Base-by-base conservation (phyloP, 192 early-diverging fungal genomes). In the Ambispora gerdemannii region DNA sequence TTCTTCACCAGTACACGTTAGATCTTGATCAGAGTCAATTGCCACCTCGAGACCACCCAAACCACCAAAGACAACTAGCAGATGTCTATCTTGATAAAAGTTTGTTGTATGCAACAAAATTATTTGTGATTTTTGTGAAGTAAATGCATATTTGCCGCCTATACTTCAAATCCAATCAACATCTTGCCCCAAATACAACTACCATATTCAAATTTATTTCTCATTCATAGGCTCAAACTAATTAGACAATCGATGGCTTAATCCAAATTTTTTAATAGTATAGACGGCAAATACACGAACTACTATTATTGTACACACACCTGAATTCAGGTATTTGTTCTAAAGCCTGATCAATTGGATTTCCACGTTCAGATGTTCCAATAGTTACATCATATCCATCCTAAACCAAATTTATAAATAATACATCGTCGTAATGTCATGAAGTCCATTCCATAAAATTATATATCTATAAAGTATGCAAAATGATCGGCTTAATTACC, bases 21-120 rank as follows among this genome's bases (percentile, higher is more conserved):
- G 63, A 56, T 83, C 80, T 50, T 87, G 79, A 58, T 86, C 87
- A 0, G 82, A 77, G 34, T 91, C 89, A 6, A 90, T 78, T 3
- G 84, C 86, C 8, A 81, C 76, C 51, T 91, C 84, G 22, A 88
- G 70, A 10, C 88, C 89, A n/a, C 76, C 82, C 13, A 86, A 77
- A 11, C 87, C 89, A 47, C 89, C 89, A 81, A 91, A 88, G 22
- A 86, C 83, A 28, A 91, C 70, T 49, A 91, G 63, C 13, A 88
- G 56, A 72, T 89, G 88, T 22, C 79, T 77, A 71, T 6, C 38
- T 43, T 43, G n/a, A 43, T 73, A 76, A 28, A 73, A 61, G 30
- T 63, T 59, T 38, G 68, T 66, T 0, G 63, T 69, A 1, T 58
- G 58, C 2, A 50, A 52, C 17, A 67, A 38, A 27, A 36, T 4